Evolutionary conservation across 2,329 filamentous ascomycete genomes (phyloP), one percentile per base, ranked within the genome.

Genomic region (Beauveria asiatica): DNA sequence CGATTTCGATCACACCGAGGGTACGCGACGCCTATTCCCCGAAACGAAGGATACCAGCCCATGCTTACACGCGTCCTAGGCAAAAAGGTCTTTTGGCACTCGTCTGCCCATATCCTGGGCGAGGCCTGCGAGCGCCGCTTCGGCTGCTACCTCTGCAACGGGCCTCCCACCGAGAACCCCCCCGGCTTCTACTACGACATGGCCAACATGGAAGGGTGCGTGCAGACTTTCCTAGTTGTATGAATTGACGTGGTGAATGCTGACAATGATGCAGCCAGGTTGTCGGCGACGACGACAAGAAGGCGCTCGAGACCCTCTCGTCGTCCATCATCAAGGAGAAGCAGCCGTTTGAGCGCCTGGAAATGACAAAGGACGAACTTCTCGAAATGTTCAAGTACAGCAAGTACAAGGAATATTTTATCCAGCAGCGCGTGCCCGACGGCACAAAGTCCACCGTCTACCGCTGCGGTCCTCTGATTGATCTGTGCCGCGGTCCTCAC

Each of bases 331-430:
- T 96, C 75, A 97, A 97, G 80, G 92, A 97, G 76, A 96, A 95
- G 81, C 93, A 97, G 76, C 87, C 87, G 56, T 97, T 97, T 72
- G 89, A 97, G 79, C 86, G 94, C 62, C 79, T 97, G 52, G 88
- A 88, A 65, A 83, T 97, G 70, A 89, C 89, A 65, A 97, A 97
- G 77, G 89, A 93, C 59, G 87, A 97, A 66, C 82, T 97, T 55
- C 83, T 94, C 57, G 91, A 96, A 73, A 96, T 97, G 75, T 97
- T 97, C 80, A 85, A 86, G 68, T 95, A 96, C 81, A 97, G 95
- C 82, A 94, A 94, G 74, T 97, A 96, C 81, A 97, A 99, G 83
- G 86, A 96, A 73, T 90, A 97, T 74, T 96, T 97, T 74, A 97
- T 99, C 77, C 88, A 73, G 67, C 73, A 75, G 66, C 71, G 73